Percentiles rank a stretch among this genome's conserved stretches.
phyloP scores from a whole-genome alignment of 129 eudicot genomes.

The Tagetes erecta region DNA sequence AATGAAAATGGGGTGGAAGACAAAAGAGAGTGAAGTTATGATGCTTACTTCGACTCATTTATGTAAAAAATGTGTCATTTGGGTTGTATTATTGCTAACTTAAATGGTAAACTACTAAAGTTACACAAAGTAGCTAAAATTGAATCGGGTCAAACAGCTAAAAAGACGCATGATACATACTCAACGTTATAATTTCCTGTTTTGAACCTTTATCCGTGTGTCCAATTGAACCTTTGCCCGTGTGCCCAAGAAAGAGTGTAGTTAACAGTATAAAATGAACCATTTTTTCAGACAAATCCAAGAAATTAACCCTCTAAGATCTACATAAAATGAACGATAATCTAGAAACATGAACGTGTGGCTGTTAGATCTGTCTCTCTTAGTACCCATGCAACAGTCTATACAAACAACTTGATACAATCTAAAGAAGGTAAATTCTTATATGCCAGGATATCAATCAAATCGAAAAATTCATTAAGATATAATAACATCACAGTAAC shows the following conservation, averaged over 20 bases:
- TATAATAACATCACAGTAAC: neutral
- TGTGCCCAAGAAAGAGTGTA: neutral
- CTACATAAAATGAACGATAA: neutral
- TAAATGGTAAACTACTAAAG: neutral
- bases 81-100: neutral
- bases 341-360: neutral
- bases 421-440: constrained; percentile 13
- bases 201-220: neutral
- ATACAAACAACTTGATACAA: neutral
- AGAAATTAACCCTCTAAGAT: neutral
- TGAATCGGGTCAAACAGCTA: neutral
- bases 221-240: neutral
- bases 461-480: neutral
- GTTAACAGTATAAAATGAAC: neutral
- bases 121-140: neutral
- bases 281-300: neutral
- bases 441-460: constrained; percentile 7
- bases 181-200: neutral
- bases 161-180: neutral
- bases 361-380: neutral
- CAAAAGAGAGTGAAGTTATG: neutral
- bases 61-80: neutral
- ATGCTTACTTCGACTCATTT: neutral
- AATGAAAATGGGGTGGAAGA: neutral
- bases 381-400: neutral